These are phyloP conservation scores for Pestalotiopsis sp. DNA, from an alignment of 2,329 filamentous ascomycete genomes.

Conservation along the genomic window DNA sequence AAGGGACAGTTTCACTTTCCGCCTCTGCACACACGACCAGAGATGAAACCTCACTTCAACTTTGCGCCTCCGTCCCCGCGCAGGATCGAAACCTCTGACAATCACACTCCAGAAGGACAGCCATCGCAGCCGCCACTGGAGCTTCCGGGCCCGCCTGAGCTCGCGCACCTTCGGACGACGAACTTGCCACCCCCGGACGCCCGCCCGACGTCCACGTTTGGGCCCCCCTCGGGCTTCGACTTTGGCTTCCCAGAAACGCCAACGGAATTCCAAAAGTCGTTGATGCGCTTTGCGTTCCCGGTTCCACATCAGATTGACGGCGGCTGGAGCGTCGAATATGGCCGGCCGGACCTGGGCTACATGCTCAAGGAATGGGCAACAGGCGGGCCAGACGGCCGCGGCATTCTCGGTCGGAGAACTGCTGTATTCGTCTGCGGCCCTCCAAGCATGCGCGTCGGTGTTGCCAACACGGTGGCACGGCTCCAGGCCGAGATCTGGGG, in stretches of 20 bases:
- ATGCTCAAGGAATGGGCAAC: slow-evolving; percentile 83
- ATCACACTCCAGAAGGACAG: slow-evolving; percentile 25
- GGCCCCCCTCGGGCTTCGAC: slow-evolving; percentile 67
- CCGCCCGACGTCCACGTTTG: slow-evolving; percentile 59
- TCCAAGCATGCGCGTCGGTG: slow-evolving; percentile 82
- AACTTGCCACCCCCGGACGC: slow-evolving; percentile 37
- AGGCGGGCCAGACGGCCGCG: slow-evolving; percentile 66
- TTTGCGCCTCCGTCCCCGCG: slow-evolving; percentile 54
- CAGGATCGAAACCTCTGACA: slow-evolving; percentile 27
- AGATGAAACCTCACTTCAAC: slow-evolving; percentile 59
- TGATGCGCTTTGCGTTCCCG: slow-evolving; percentile 90
- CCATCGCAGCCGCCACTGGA: slow-evolving; percentile 20
- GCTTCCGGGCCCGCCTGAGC: slow-evolving; percentile 47
- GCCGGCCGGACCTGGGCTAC: slow-evolving; percentile 83
- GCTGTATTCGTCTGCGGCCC: slow-evolving; percentile 95
- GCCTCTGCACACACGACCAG: slow-evolving; percentile 48
- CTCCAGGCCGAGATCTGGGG: slow-evolving; percentile 85
- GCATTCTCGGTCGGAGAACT: slow-evolving; percentile 76
- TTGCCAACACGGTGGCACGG: slow-evolving; percentile 81
- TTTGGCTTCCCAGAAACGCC: slow-evolving; percentile 84
- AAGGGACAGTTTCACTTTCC: slow-evolving; percentile 61
- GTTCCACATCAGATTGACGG: slow-evolving; percentile 69
- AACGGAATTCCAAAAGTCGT: slow-evolving; percentile 83
- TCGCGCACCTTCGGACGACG: slow-evolving; percentile 58
- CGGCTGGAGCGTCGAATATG: slow-evolving; percentile 92